Evolutionary conservation across 805 yeast genomes (phyloP).

Genomic region (Peterozyma xylosa): DNA sequence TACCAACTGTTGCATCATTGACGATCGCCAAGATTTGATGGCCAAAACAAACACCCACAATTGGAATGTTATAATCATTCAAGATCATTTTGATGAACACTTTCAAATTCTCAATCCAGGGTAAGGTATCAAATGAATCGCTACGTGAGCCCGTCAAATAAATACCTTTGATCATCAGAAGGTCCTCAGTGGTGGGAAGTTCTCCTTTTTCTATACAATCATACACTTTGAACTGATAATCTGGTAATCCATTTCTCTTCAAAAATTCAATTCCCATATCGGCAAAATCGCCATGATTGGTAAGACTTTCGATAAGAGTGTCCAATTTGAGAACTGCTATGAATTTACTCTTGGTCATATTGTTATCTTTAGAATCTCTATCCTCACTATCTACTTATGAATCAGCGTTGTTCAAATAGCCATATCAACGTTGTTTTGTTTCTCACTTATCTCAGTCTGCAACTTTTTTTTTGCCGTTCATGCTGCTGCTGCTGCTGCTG

Average conservation of each 20-base stretch:
- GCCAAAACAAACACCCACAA: slow-evolving; percentile 79
- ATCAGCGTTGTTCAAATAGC: no score
- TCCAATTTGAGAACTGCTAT: slow-evolving; percentile 35
- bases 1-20: slow-evolving; percentile 50
- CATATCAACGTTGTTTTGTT: background rate
- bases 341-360: slow-evolving; percentile 13
- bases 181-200: slow-evolving; percentile 19
- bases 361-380: background rate
- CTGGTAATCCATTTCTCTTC: slow-evolving; percentile 11
- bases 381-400: background rate
- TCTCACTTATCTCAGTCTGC: background rate
- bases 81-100: slow-evolving; percentile 21
- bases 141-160: slow-evolving; percentile 45
- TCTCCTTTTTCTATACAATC: slow-evolving; percentile 10
- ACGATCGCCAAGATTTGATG: slow-evolving; percentile 73
- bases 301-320: slow-evolving; percentile 22
- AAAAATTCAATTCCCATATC: slow-evolving; percentile 33
- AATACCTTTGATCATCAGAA: slow-evolving; percentile 28
- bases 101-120: slow-evolving; percentile 34
- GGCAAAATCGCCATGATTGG: slow-evolving; percentile 44
- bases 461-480: background rate
- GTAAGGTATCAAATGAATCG: slow-evolving; percentile 34
- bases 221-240: slow-evolving; percentile 15
- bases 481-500: no score
- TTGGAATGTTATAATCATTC: slow-evolving; percentile 27